Evolutionary conservation across 1,139 yeast species (phyloP), one percentile per base, ranked within the genome.

Genomic region (Suhomyces atakaporum): DNA sequence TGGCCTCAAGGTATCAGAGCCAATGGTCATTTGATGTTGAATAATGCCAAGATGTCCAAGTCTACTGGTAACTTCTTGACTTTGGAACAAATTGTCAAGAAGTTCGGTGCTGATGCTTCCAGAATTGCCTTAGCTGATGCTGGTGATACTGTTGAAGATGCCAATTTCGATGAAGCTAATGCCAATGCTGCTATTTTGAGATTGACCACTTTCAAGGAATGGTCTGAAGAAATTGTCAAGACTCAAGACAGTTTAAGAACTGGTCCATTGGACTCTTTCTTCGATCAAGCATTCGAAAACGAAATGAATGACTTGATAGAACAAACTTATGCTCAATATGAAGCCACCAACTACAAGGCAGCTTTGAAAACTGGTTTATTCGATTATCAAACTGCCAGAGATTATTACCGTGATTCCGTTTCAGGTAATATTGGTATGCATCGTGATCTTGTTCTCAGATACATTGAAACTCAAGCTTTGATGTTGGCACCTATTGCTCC

Each of bases 81-180:
- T 35, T 74, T 92, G 60, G 79, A 82, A 53, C 89, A 92, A 63
- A 77, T 84, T 54, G 83, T 84, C 41, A 76, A 79, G 52, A 94
- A 92, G 68, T 92, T 82, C 52, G 99, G 98, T 61, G 96, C 98
- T 35, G 99, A 94, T 65, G 97, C 97, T 28, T 75, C 96, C 14
- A 84, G 99, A 74, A 86, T 94, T 63, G 97, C 98, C 7, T 73
- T 94, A 52, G 99, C 98, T 25, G 97, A 94, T 71, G 97, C 97
- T 39, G 99, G 99, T 72, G 99, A 94, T 60, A 72, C 94, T 32
- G 80, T 89, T 48, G 98, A 92, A 67, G 99, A 94, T 66, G 98
- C 99, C 41, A 94, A 94, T 71, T 87, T 94, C 56, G 98, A 92
- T 58, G 98, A 94, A 67, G 73, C 89, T 45, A 90, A 84, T 54